These are phyloP conservation scores for Talaromyces sp. DNA, from an alignment of 2,329 filamentous ascomycete genomes.

Conservation along the genomic window DNA sequence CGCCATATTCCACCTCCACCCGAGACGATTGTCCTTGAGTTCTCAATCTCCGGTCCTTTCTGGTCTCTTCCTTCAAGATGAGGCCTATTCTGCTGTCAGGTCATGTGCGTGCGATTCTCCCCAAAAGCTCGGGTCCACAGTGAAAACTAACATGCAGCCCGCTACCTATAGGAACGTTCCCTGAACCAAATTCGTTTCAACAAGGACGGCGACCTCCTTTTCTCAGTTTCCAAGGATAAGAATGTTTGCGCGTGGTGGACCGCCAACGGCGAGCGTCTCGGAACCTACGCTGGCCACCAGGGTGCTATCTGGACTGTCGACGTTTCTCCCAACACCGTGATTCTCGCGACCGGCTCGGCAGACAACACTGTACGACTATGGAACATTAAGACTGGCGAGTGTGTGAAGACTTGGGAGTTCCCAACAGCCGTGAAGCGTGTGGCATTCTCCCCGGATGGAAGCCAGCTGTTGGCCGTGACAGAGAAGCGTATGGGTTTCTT, in stretches of 20 bases:
- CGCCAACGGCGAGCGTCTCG: slow-evolving; percentile 96
- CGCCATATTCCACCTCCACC: slow-evolving; percentile 26
- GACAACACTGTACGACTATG: slow-evolving; percentile 98
- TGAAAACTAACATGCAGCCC: slow-evolving; percentile 23
- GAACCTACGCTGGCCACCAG: slow-evolving; percentile 94
- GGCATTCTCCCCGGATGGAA: slow-evolving; percentile 94
- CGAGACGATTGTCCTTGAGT: slow-evolving; percentile 23
- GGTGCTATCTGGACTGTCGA: slow-evolving; percentile 99
- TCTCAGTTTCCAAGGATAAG: slow-evolving; percentile 95
- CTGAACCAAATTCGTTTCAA: slow-evolving; percentile 96
- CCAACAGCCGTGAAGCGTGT: slow-evolving; percentile 95
- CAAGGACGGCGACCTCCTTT: slow-evolving; percentile 93
- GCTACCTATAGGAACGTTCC: slow-evolving; percentile 70
- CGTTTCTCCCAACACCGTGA: slow-evolving; percentile 85
- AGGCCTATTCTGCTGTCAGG: slow-evolving; percentile 94
- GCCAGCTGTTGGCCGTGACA: slow-evolving; percentile 86
- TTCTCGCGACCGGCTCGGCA: slow-evolving; percentile 92
- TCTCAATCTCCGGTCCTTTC: slow-evolving; percentile 23
- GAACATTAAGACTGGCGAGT: slow-evolving; percentile 90
- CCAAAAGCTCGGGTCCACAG: slow-evolving; percentile 24
- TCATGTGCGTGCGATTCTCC: slow-evolving; percentile 63
- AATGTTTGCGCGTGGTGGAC: slow-evolving; percentile 96
- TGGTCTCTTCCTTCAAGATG: slow-evolving; percentile 64
- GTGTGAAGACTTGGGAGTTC: slow-evolving; percentile 97
- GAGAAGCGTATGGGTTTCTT: slow-evolving; percentile 98